Conservation (phyloP, 2,329 filamentous ascomycete species). For the Niveomyces coronatus region DNA sequence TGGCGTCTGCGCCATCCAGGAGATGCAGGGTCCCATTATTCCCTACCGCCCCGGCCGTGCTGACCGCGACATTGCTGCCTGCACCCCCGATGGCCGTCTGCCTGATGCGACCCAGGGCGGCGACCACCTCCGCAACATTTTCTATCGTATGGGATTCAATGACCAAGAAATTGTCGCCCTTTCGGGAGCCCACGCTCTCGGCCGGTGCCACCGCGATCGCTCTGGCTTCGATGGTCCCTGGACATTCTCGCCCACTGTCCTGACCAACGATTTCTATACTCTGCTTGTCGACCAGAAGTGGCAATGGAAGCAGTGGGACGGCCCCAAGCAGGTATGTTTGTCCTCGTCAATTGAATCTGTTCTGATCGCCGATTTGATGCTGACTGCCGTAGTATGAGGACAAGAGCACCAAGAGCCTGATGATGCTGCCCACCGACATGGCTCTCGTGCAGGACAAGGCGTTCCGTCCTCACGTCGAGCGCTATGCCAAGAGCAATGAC, state of each 20-base stretch:
- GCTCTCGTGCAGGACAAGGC: conserved; percentile 78
- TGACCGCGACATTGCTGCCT: conserved; percentile 71
- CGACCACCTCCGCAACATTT: conserved; percentile 82
- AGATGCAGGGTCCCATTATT: conserved; percentile 83
- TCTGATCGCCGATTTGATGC: not conserved
- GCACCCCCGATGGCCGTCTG: conserved; percentile 85
- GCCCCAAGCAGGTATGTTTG: conserved; percentile 51
- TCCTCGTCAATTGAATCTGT: conserved; percentile 20
- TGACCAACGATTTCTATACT: conserved; percentile 93
- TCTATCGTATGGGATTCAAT: conserved; percentile 94
- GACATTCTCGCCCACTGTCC: conserved; percentile 81
- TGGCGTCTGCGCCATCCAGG: conserved; percentile 79
- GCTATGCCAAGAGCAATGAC: conserved; percentile 85
- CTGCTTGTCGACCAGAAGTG: conserved; percentile 88
- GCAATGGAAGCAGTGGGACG: conserved; percentile 84
- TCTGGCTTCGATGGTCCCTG: conserved; percentile 83
- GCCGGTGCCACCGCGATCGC: conserved; percentile 82
- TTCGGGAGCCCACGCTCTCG: conserved; percentile 73
- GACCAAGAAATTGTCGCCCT: conserved; percentile 95
- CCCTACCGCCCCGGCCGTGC: conserved; percentile 79
- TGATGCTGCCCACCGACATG: conserved; percentile 96
- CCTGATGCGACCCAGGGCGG: conserved; percentile 70
- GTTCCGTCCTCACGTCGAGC: conserved; percentile 70
- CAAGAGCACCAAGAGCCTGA: conserved; percentile 73
- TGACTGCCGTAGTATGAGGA: conserved; percentile 55